Evolutionary conservation across 2,329 filamentous ascomycete genomes (phyloP), one percentile per base, ranked within the genome.

Genomic region (Penicillium sp.): DNA sequence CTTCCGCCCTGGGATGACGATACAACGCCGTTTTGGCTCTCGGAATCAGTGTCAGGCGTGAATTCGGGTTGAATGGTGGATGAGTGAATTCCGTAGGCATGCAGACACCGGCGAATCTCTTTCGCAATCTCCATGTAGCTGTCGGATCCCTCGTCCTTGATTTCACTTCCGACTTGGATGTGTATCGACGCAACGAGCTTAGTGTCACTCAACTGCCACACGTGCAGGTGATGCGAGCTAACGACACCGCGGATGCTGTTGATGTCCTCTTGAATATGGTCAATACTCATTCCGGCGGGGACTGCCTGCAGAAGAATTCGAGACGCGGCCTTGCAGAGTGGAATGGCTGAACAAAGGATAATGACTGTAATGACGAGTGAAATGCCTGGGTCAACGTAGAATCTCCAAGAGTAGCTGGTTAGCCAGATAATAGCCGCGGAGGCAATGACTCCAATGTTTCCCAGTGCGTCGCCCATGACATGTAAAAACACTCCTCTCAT

Each of bases 1-100:
- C 38, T 35, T 5, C 30, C 30, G 20, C 16, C 24, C 16, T 52
- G 40, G 30, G 53, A 47, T 2, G 52, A 23, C 9, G 35, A 45
- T 18, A 28, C 42, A 21, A 23, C 26, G 12, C 26, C 51, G 16
- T 47, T 52, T 11, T 53, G 33, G 3, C 63, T 64, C 64, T 73
- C 72, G 3, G 46, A 48, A 33, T 75, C 72, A 55, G 66, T 73
- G 5, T 68, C 71, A 1, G 70, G 73, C 9, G 68, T 64, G 48
- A 79, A 99, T 72, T 99, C 94, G 5, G 94, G 94, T 74, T 99
- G 94, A 64, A 99, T 97, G 12, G 94, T 99, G 35, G 91, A 93
- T 38, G 90, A 95, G 77, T 99, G 94, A 62, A 99, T 97, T 56
- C 94, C 93, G 65, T 96, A 97, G 35, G 85, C 92, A 72, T 99